Conservation (phyloP, 306 rosid species). For the Ormosia emarginata region DNA sequence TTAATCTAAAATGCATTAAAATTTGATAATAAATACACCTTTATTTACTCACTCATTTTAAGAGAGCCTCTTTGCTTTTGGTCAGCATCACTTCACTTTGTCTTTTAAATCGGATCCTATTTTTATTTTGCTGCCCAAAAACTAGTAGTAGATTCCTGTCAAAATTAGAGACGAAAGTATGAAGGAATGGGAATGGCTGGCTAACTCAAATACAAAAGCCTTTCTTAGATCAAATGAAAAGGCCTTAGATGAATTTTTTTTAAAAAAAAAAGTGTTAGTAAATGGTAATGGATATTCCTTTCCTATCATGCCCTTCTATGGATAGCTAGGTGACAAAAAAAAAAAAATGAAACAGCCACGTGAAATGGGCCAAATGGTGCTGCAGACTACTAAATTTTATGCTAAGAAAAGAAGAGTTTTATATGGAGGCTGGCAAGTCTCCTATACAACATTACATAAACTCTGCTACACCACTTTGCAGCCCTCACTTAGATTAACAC, state of each 20-base stretch:
- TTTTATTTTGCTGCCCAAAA: not conserved
- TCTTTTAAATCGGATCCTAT: not conserved
- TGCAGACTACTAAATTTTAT: constrained; percentile 9
- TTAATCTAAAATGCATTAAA: no score
- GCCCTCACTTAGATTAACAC: constrained; percentile 30
- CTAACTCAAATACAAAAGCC: not conserved
- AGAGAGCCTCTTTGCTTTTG: not conserved
- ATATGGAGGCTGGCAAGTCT: constrained; percentile 21
- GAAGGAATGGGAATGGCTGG: not conserved
- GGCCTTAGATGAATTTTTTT: no score
- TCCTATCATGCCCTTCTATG: not conserved
- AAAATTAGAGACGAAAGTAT: no score
- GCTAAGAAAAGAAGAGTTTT: constrained; percentile 4
- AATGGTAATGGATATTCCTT: not conserved
- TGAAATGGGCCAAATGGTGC: constrained; percentile 19
- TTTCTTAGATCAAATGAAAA: not conserved
- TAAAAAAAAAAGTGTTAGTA: not conserved
- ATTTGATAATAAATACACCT: no score
- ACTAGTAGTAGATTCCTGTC: no score
- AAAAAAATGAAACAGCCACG: not conserved
- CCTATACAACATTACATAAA: constrained; percentile 36
- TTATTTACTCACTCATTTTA: no score
- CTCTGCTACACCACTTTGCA: constrained; percentile 37
- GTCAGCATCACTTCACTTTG: not conserved
- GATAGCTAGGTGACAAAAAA: not conserved